Evolutionary conservation across 352 stramenopile species (phyloP).

Genomic region (Phytophthora uliginosa): DNA sequence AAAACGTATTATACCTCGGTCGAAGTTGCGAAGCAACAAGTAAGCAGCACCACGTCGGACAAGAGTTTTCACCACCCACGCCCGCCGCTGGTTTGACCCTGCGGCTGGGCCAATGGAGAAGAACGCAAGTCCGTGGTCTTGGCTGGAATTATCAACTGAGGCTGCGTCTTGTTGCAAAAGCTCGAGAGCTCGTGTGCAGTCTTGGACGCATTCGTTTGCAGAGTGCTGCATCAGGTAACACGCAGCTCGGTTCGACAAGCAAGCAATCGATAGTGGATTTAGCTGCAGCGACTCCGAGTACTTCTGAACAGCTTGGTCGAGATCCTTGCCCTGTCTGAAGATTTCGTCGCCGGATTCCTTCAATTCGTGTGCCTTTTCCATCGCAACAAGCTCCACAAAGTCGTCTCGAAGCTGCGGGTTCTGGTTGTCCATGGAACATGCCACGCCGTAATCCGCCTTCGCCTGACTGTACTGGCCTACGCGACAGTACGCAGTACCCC

Average conservation of each 20-base stretch:
- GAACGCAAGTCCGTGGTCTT: slow-evolving; percentile 51
- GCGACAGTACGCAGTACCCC: slow-evolving; percentile 76
- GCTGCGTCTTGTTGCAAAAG: slow-evolving; percentile 59
- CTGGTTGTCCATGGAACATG: slow-evolving; percentile 81
- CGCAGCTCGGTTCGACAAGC: slow-evolving; percentile 80
- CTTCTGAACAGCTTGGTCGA: slow-evolving; percentile 53
- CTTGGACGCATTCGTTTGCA: slow-evolving; percentile 59
- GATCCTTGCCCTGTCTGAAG: slow-evolving; percentile 48
- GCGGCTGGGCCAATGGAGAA: slow-evolving; percentile 64
- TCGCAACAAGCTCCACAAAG: slow-evolving; percentile 66
- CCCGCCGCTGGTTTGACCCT: slow-evolving; percentile 64
- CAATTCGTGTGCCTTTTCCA: slow-evolving; percentile 64
- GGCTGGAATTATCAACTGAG: background rate
- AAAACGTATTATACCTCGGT: slow-evolving; percentile 43
- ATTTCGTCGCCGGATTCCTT: slow-evolving; percentile 63
- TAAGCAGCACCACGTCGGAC: slow-evolving; percentile 71
- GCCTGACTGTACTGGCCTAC: slow-evolving; percentile 65
- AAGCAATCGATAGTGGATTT: slow-evolving; percentile 72
- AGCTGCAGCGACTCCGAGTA: slow-evolving; percentile 73
- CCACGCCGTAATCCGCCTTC: slow-evolving; percentile 86
- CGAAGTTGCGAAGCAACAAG: slow-evolving; percentile 42
- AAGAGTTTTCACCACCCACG: slow-evolving; percentile 84
- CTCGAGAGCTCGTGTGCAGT: slow-evolving; percentile 67
- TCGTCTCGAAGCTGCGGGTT: slow-evolving; percentile 75
- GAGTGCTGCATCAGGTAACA: slow-evolving; percentile 70